Base-by-base conservation (phyloP, 208 protist species). In the Trypanosoma mega region DNA sequence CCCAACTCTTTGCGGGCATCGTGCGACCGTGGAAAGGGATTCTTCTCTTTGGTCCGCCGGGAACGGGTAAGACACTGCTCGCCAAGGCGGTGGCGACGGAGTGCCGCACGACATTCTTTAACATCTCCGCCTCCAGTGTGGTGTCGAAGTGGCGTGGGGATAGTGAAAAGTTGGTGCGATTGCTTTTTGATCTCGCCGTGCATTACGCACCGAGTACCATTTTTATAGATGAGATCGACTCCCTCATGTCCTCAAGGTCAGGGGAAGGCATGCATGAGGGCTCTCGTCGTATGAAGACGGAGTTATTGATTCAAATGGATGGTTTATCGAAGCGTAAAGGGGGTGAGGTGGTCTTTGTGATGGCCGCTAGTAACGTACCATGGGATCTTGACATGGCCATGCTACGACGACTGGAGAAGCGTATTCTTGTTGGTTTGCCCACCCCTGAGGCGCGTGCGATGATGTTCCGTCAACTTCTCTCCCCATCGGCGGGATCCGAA, bases 201-300 rank as follows among this genome's bases (percentile, higher is more conserved):
- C 80, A 93, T 65, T 96, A 96, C 70, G 85, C 90, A 24, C 94
- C 94, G 4, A 93, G 80, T 59, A 96, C 99, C 48, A 98, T 99
- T 41, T 99, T 99, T 82, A 98, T 99, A 54, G 99, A 99, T 82
- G 99, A 99, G 76, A 92, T 99, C 16, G 99, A 99, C 80, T 98
- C 98, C 5, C 71, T 99, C 26, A 94, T 94, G 81, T 87, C 84
- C 8, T 70, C 87, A 5, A 66, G 99, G 30, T 98, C 99, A 58
- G 89, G 62, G 37, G 97, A 99, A 45, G 90, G 83, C 45, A 88
- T 94, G 68, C 89, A 97, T 62, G 94, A 98, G 55, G 94, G 87
- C 1, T 93, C 81, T 31, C 84, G 94, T 11, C 80, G 92, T 30
- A 91, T 98, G 85, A 98, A 98, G 74, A 98, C 90, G 36, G 92